Base-by-base conservation (phyloP, 169 alveolate genomes). In the Perkinsus olseni region DNA sequence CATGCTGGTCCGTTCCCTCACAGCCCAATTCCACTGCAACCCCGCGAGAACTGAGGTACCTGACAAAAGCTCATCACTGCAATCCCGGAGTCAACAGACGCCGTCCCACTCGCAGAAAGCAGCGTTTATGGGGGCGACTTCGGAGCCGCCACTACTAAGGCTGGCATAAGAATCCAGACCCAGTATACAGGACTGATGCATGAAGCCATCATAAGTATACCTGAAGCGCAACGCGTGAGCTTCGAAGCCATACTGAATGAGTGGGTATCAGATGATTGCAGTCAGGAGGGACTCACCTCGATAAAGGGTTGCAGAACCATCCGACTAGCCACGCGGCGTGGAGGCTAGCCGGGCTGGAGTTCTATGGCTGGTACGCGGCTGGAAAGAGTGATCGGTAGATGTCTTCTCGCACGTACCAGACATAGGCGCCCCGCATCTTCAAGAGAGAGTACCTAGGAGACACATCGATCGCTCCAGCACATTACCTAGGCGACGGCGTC, bases 301-400 rank as follows among this genome's bases (percentile, higher is more conserved):
- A 39, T 39, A 38, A 38, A 24, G 92, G 92, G 31, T 91, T 91
- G 62, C 92, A 91, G 74, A 38, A 91, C 92, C 92, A 91, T 10
- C 92, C 92, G 37, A 38, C 92, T 20, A 91, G 62, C 92, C 92
- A 91, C 92, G 24, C 62, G 62, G 6, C 17, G 62, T 45, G 62
- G 17, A 45, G n/a, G n/a, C n/a, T 45, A 45, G 6, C 62, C 62
- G 6, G 24, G 17, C 17, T 17, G 62, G 62, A 10, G 6, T 10
- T 6, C 62, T 45, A 17, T 10, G 62, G 17, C 17, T 45, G 24
- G 6, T 17, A 10, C 17, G 24, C 24, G 62, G 62, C 6, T 10
- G 24, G 62, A 17, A 45, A 45, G 24, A 45, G 17, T 45, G 17
- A 17, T 45, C 17, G 24, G 62, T 10, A 45, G 62, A 45, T 45